phyloP scores from a whole-genome alignment of 140 eudicot genomes.

The Anethum foeniculum region DNA sequence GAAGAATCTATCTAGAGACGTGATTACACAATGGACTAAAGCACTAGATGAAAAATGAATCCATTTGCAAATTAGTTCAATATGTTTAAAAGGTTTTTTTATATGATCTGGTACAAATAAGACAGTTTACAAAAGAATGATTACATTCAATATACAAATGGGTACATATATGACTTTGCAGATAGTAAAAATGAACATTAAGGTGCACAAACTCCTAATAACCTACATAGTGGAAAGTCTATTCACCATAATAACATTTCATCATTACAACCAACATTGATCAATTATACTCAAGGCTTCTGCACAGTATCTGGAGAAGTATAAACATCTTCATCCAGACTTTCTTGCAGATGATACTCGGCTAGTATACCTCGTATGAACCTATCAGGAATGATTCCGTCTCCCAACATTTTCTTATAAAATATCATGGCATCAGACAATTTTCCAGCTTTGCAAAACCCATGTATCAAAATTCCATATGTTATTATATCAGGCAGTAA shows the following conservation, averaged over 20 bases:
- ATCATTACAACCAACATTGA: neutral
- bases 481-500: conserved; percentile 53
- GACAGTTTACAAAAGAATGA: conserved; percentile 9
- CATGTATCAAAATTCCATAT: conserved; percentile 55
- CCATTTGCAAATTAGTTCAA: neutral
- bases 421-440: conserved; percentile 36
- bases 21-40: neutral
- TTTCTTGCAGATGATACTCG: conserved; percentile 28
- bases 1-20: neutral
- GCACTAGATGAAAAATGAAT: neutral
- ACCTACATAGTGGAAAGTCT: neutral
- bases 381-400: conserved; percentile 49
- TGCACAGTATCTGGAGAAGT: neutral
- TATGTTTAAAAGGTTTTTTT: neutral
- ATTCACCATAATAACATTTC: neutral
- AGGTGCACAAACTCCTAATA: neutral
- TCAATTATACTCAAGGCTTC: conserved; percentile 6
- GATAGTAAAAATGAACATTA: neutral
- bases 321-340: conserved; percentile 10
- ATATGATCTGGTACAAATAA: neutral
- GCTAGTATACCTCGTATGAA: conserved; percentile 26
- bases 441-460: conserved; percentile 54
- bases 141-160: conserved; percentile 2
- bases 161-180: neutral
- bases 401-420: conserved; percentile 37